phyloP scores from a whole-genome alignment of 305 asterid species.

The Fraxinus sp. region DNA sequence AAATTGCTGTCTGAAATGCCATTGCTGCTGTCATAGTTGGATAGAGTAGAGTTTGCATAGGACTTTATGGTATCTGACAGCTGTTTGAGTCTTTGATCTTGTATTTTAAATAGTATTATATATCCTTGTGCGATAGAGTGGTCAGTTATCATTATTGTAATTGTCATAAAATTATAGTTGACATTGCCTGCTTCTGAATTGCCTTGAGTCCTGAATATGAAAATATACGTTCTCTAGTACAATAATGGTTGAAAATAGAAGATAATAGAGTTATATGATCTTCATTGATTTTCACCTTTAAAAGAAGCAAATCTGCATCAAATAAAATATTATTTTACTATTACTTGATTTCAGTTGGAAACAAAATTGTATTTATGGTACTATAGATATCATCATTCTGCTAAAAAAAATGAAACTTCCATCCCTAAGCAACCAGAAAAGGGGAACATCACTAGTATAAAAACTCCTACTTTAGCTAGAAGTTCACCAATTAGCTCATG shows the following conservation, averaged over 20 bases:
- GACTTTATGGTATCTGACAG: background rate
- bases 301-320: background rate
- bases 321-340: background rate
- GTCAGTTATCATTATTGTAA: background rate
- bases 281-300: background rate
- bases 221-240: background rate
- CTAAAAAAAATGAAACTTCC: background rate
- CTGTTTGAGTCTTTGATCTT: background rate
- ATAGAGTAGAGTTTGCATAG: background rate
- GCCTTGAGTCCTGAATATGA: background rate
- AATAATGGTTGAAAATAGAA: background rate
- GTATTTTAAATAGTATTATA: background rate
- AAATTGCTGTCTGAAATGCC: background rate
- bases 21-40: background rate
- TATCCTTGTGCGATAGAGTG: background rate
- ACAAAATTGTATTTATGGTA: background rate
- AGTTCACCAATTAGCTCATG: background rate
- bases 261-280: background rate
- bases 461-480: background rate
- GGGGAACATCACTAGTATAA: background rate
- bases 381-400: background rate
- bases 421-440: background rate
- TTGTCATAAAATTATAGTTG: background rate
- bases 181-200: background rate
- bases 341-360: background rate